phyloP scores from a whole-genome alignment of 768 basidiomycete genomes.

The Termitomyces sp. region DNA sequence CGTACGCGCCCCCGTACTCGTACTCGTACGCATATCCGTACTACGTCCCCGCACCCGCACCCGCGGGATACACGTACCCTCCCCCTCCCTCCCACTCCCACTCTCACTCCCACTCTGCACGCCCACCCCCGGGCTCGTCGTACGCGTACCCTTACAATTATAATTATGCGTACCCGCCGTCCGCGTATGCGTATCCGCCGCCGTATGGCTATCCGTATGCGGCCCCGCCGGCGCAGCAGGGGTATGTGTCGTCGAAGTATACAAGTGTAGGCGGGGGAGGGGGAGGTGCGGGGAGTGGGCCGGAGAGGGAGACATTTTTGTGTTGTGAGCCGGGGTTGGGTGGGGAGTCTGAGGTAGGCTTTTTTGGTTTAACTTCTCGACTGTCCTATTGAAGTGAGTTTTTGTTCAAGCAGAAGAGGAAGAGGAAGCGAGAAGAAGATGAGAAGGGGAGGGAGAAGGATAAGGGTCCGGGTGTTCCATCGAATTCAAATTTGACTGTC shows the following conservation, averaged over 20 bases:
- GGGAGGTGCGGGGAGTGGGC: not conserved
- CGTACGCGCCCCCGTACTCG: not conserved
- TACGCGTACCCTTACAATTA: not conserved
- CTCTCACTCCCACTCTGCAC: not conserved
- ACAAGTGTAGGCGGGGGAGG: not conserved
- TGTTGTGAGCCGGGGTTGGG: not conserved
- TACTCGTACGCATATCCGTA: not conserved
- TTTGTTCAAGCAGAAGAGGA: not conserved
- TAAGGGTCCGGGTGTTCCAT: not conserved
- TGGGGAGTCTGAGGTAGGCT: not conserved
- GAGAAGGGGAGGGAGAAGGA: not conserved
- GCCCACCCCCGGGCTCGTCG: not conserved
- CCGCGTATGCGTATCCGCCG: not conserved
- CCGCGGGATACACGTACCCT: not conserved
- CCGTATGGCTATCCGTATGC: not conserved
- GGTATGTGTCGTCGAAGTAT: not conserved
- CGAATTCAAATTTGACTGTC: not conserved
- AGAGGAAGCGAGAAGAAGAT: not conserved
- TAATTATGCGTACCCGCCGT: not conserved
- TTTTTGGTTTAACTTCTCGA: not conserved
- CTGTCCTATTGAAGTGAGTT: not conserved
- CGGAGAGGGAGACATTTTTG: not conserved
- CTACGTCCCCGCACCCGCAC: not conserved
- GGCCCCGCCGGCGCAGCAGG: not conserved
- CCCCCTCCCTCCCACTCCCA: not conserved